Conservation (phyloP, 495 filamentous ascomycete genomes). For the Trichoderma parareesei region DNA sequence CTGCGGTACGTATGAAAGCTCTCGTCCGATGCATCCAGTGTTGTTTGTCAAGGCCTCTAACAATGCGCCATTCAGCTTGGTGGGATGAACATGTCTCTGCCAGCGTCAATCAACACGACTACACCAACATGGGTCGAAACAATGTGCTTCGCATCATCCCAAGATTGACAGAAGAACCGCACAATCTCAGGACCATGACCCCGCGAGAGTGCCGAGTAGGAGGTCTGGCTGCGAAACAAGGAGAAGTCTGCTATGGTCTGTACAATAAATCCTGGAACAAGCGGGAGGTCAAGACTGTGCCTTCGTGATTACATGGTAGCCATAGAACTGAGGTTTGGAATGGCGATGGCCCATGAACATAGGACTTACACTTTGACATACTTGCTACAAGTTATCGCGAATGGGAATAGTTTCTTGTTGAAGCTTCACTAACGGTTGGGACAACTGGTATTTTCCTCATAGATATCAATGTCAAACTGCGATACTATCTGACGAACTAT, state of each 20-base stretch:
- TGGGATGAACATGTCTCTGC: constrained; percentile 22
- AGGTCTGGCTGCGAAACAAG: constrained; percentile 14
- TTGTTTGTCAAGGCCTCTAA: not conserved
- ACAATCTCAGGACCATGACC: constrained; percentile 16
- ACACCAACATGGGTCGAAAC: constrained; percentile 21
- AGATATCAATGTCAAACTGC: no score
- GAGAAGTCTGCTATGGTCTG: constrained; percentile 19
- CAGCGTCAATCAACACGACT: constrained; percentile 12
- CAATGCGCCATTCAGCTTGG: constrained; percentile 10
- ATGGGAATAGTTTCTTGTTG: no score
- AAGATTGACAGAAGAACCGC: constrained; percentile 13
- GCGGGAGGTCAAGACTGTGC: constrained; percentile 5
- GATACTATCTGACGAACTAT: no score
- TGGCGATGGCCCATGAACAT: no score
- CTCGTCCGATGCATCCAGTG: not conserved
- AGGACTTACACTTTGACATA: no score
- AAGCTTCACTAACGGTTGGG: no score
- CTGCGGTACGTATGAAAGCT: constrained; percentile 7
- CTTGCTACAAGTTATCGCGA: no score
- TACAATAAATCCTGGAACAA: constrained; percentile 20
- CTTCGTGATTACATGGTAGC: not conserved
- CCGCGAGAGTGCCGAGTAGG: constrained; percentile 19
- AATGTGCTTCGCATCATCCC: constrained; percentile 19
- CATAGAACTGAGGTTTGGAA: no score
- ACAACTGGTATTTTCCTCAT: no score